Percentiles rank a stretch among this genome's conserved stretches.
Conservation (phyloP, 2,329 filamentous ascomycete genomes). For the Aspergillaceae sp. region DNA sequence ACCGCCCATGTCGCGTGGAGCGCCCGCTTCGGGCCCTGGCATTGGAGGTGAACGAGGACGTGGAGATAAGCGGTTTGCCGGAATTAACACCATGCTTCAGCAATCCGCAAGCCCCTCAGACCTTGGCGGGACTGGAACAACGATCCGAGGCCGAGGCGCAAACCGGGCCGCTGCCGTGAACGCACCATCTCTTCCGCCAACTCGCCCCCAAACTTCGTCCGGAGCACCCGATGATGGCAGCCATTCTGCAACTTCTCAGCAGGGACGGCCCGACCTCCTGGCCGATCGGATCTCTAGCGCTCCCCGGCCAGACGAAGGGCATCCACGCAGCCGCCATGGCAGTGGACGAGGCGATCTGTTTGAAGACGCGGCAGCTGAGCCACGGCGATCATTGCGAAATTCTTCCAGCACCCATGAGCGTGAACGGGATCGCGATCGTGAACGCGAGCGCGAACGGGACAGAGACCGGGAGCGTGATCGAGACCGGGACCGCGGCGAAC, state of each 20-base stretch:
- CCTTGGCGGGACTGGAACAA: slow-evolving; percentile 23
- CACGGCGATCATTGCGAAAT: slow-evolving; percentile 23
- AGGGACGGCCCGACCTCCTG: slow-evolving; percentile 27
- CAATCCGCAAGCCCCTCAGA: slow-evolving; percentile 32
- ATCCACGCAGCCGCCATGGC: slow-evolving; percentile 11
- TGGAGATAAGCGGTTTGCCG: slow-evolving; percentile 40
- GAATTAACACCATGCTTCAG: slow-evolving; percentile 41
- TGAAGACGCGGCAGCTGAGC: slow-evolving; percentile 27
- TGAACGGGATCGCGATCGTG: slow-evolving; percentile 20
- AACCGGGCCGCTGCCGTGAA: slow-evolving; percentile 22
- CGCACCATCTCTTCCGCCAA: slow-evolving; percentile 23
- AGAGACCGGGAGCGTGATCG: slow-evolving; percentile 17
- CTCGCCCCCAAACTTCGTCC: slow-evolving; percentile 24
- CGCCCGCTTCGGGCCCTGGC: slow-evolving; percentile 16
- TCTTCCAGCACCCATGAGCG: slow-evolving; percentile 19
- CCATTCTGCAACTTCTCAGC: slow-evolving; percentile 10
- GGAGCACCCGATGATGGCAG: slow-evolving; percentile 18
- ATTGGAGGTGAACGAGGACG: slow-evolving; percentile 33
- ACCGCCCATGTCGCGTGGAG: slow-evolving; percentile 27
- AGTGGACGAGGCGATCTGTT: slow-evolving; percentile 26
- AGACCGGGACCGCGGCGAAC: slow-evolving; percentile 14
- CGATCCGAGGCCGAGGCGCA: slow-evolving; percentile 33
- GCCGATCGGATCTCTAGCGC: slow-evolving; percentile 10
- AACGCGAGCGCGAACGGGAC: slow-evolving; percentile 15
- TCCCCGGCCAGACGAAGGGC: slow-evolving; percentile 16